Conservation (phyloP, 495 filamentous ascomycete species). For the Aspergillus olivimuriae region DNA sequence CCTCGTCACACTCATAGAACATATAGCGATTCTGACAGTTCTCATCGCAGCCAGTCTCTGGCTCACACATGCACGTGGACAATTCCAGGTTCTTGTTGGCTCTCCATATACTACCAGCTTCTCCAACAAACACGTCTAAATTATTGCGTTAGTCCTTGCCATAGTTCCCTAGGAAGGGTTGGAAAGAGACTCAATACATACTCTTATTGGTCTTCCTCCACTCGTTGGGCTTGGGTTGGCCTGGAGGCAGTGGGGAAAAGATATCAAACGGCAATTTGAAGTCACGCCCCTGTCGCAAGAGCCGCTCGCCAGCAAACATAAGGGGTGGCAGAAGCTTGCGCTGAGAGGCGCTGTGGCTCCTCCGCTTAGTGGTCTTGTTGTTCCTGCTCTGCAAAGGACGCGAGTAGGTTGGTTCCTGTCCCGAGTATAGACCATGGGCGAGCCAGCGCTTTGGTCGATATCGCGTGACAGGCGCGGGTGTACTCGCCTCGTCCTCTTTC, state of each 20-base stretch:
- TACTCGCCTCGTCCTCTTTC: conserved; percentile 29
- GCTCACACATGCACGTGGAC: conserved; percentile 73
- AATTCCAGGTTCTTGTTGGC: conserved; percentile 66
- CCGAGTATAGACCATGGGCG: conserved; percentile 79
- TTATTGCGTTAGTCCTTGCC: no score
- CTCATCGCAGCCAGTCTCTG: conserved; percentile 76
- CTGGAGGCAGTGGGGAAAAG: conserved; percentile 75
- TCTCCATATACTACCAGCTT: conserved; percentile 80
- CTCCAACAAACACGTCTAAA: conserved; percentile 85
- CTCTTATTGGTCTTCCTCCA: conserved; percentile 89
- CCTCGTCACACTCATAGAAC: conserved; percentile 92
- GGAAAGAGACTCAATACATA: conserved; percentile 33
- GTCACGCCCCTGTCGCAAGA: conserved; percentile 62
- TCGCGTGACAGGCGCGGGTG: conserved; percentile 32
- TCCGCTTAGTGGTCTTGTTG: conserved; percentile 40
- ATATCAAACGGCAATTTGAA: conserved; percentile 87
- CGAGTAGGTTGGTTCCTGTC: conserved; percentile 65
- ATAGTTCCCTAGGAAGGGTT: conserved; percentile 4
- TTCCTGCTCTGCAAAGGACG: conserved; percentile 58
- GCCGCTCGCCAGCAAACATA: conserved; percentile 56
- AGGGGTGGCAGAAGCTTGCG: conserved; percentile 54
- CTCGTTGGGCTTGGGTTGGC: conserved; percentile 83
- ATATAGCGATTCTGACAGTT: conserved; percentile 90
- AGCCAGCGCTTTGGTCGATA: conserved; percentile 63
- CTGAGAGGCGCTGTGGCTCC: conserved; percentile 34